These are phyloP conservation scores for Saccharomycopsis phalli DNA, from an alignment of 1,139 yeast species.

Conservation along the genomic window DNA sequence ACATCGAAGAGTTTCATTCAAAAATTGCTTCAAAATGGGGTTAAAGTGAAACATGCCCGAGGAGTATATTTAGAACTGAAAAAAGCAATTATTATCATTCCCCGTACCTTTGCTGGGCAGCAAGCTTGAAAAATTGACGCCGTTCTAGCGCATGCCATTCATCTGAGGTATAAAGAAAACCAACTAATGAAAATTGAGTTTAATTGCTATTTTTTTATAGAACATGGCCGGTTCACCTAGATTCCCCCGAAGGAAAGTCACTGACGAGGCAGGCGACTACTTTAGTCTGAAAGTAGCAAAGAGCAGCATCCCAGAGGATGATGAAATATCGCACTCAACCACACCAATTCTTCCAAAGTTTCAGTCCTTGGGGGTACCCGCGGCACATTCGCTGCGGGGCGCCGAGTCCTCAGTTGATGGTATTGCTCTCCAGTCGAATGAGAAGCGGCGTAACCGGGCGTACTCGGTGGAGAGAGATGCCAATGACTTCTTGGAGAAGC, in stretches of 20 bases:
- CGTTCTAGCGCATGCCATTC: no score
- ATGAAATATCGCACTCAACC: slow-evolving; percentile 17
- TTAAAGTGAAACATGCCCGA: no score
- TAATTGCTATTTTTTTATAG: no score
- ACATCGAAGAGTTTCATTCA: no score
- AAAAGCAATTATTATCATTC: no score
- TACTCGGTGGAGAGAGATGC: slow-evolving; percentile 25
- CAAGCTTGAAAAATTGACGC: no score
- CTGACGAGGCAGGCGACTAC: background rate
- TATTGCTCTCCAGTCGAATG: slow-evolving; percentile 10
- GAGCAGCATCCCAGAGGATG: slow-evolving; percentile 13
- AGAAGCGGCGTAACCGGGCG: slow-evolving; percentile 22
- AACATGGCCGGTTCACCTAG: background rate
- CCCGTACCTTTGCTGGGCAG: no score
- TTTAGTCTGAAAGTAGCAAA: background rate
- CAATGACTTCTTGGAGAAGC: background rate
- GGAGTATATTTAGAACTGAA: no score
- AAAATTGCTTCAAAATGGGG: no score
- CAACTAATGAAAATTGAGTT: no score
- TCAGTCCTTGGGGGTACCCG: slow-evolving; percentile 10
- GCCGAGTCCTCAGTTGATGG: no score
- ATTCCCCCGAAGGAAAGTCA: background rate
- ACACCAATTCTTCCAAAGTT: slow-evolving; percentile 15
- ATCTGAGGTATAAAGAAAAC: no score
- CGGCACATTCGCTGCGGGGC: background rate